Evolutionary conservation across 768 basidiomycete species (phyloP).

Genomic region (Agaricus blazei): DNA sequence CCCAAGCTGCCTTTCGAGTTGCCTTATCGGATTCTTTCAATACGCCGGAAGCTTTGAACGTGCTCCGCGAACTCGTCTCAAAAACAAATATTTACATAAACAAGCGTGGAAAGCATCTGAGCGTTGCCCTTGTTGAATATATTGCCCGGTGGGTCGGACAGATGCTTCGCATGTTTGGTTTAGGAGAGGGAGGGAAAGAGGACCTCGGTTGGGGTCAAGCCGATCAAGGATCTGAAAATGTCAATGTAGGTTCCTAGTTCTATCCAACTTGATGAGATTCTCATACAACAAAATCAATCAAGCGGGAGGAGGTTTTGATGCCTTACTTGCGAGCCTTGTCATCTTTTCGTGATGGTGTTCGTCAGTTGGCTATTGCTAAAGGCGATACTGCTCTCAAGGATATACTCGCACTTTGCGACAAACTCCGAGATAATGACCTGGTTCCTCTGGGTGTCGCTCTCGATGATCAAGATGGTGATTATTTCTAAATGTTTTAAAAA

Average conservation of each 20-base stretch:
- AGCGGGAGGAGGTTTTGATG: slow-evolving; percentile 85
- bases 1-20: slow-evolving; percentile 73
- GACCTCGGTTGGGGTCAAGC: slow-evolving; percentile 88
- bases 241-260: slow-evolving; percentile 41
- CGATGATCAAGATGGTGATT: slow-evolving; percentile 90
- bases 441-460: slow-evolving; percentile 93
- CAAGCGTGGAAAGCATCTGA: slow-evolving; percentile 49
- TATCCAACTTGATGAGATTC: neutral
- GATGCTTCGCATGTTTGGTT: slow-evolving; percentile 77
- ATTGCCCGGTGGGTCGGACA: slow-evolving; percentile 63
- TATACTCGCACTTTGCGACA: slow-evolving; percentile 84
- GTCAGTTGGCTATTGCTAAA: slow-evolving; percentile 73
- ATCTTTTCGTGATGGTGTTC: slow-evolving; percentile 86
- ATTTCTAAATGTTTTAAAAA: neutral
- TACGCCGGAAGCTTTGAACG: slow-evolving; percentile 76
- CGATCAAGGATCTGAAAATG: slow-evolving; percentile 33
- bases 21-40: slow-evolving; percentile 98
- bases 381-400: slow-evolving; percentile 64
- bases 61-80: slow-evolving; percentile 77
- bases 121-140: slow-evolving; percentile 59
- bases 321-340: slow-evolving; percentile 85
- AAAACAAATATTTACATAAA: slow-evolving; percentile 87
- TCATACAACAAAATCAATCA: slow-evolving; percentile 2
- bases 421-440: slow-evolving; percentile 83
- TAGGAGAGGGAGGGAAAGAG: slow-evolving; percentile 60